These are phyloP conservation scores for Orbilia javanica DNA, from an alignment of 2,329 filamentous ascomycete species.

Conservation along the genomic window DNA sequence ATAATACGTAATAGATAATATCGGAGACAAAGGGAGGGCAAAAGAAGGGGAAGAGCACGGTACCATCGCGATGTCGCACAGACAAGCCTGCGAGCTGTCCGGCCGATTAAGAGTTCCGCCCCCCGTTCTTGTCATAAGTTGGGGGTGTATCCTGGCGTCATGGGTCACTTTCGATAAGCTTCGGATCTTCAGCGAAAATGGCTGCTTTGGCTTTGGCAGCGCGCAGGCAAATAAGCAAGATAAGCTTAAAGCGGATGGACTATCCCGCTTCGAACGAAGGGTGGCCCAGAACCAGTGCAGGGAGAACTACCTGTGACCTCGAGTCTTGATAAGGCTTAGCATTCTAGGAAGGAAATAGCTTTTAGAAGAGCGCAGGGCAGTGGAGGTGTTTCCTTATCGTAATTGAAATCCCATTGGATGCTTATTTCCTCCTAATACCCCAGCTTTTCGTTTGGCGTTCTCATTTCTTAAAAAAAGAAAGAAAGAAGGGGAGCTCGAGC, in stretches of 20 bases:
- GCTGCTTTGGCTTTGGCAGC: not conserved
- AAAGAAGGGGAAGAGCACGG: constrained; percentile 3
- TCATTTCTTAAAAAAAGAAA: constrained; percentile 5
- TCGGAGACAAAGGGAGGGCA: not conserved
- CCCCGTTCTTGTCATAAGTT: constrained; percentile 20
- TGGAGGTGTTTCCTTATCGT: constrained; percentile 32
- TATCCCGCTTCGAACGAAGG: constrained; percentile 21
- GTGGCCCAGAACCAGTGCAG: constrained; percentile 20
- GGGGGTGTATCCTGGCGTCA: constrained; percentile 51
- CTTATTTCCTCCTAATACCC: no score
- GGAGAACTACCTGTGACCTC: constrained; percentile 3
- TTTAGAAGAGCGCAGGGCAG: constrained; percentile 42
- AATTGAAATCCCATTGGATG: constrained; percentile 47
- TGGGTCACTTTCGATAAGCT: constrained; percentile 51
- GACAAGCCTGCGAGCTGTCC: constrained; percentile 21
- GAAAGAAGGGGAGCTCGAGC: not conserved
- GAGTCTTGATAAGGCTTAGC: constrained; percentile 29
- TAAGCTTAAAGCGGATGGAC: constrained; percentile 52
- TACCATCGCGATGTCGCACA: constrained; percentile 50
- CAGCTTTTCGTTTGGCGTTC: no score
- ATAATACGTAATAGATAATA: constrained; percentile 20
- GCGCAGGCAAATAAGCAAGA: constrained; percentile 32
- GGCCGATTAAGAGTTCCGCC: constrained; percentile 31
- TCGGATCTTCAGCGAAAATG: constrained; percentile 55
- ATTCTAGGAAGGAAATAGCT: not conserved